Conservation (phyloP, 139 green algal genomes). For the Chlorella vulgaris region DNA sequence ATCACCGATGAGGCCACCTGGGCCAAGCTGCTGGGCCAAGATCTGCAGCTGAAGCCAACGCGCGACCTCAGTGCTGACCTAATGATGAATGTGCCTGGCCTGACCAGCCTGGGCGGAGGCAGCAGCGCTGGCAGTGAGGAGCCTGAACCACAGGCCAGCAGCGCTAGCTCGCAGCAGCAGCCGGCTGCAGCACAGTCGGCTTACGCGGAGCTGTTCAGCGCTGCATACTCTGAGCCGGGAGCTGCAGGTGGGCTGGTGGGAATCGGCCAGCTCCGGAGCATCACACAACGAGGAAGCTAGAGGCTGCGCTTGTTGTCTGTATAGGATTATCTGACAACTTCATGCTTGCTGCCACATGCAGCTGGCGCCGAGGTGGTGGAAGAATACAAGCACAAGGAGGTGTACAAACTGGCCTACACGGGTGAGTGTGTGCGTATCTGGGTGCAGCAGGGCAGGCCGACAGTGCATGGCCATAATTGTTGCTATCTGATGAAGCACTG, state of each 20-base stretch:
- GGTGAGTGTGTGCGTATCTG: no score
- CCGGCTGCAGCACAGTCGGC: constrained; percentile 9
- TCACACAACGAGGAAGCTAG: no score
- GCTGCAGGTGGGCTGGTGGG: background rate
- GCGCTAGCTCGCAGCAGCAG: background rate
- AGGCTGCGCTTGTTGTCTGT: no score
- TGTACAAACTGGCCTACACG: no score
- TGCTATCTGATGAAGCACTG: background rate
- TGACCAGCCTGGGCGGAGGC: background rate
- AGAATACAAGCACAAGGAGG: no score
- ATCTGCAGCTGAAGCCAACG: constrained; percentile 9
- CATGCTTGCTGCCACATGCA: no score
- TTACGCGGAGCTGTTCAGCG: constrained; percentile 10
- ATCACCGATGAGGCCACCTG: constrained; percentile 72
- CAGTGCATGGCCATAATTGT: no score
- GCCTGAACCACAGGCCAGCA: background rate
- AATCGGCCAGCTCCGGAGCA: no score
- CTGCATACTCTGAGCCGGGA: background rate
- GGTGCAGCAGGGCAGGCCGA: background rate
- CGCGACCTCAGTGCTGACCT: constrained; percentile 22
- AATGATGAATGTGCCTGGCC: constrained; percentile 22
- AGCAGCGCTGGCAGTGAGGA: no score
- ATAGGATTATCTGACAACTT: no score
- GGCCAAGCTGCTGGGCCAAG: constrained; percentile 61
- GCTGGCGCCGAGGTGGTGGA: no score